Conservation (phyloP, 495 filamentous ascomycete genomes). For the Terfezia claveryi region DNA sequence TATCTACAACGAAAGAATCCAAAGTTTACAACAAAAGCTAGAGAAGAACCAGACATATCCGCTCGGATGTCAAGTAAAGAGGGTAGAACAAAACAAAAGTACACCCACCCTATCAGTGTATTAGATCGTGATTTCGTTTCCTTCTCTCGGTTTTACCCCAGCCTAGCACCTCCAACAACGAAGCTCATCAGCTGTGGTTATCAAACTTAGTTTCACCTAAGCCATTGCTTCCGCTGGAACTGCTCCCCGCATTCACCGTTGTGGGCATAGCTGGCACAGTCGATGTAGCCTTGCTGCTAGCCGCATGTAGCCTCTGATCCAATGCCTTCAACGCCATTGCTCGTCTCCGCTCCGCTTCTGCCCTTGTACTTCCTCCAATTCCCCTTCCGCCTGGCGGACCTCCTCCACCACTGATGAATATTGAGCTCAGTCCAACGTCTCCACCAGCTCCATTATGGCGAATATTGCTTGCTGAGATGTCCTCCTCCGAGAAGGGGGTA, state of each 20-base stretch:
- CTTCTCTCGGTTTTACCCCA: too few relatives aligned
- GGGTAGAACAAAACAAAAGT: too few relatives aligned
- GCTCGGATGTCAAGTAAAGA: too few relatives aligned
- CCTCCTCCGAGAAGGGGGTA: conserved; percentile 68
- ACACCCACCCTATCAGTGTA: too few relatives aligned
- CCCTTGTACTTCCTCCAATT: conserved; percentile 38
- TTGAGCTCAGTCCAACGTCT: conserved; percentile 42
- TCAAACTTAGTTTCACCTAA: conserved; percentile 47
- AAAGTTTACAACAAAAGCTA: too few relatives aligned
- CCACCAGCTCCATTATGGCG: conserved; percentile 41
- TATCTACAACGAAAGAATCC: too few relatives aligned
- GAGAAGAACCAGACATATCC: too few relatives aligned
- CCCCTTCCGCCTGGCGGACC: conserved; percentile 23
- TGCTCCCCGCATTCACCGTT: conserved; percentile 26
- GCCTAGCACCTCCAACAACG: too few relatives aligned
- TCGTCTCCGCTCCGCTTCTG: conserved; percentile 77
- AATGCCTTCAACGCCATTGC: conserved; percentile 76
- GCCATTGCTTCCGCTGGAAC: conserved; percentile 25
- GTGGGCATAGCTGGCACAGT: conserved; percentile 28
- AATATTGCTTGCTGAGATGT: conserved; percentile 56
- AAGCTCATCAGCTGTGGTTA: conserved; percentile 16
- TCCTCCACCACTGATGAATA: conserved; percentile 27
- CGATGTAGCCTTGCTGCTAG: conserved; percentile 23
- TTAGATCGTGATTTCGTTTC: too few relatives aligned
- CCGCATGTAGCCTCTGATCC: conserved; percentile 60